Base-by-base conservation (phyloP, 2,329 filamentous ascomycete species). In the Fusarium xyrophilum region DNA sequence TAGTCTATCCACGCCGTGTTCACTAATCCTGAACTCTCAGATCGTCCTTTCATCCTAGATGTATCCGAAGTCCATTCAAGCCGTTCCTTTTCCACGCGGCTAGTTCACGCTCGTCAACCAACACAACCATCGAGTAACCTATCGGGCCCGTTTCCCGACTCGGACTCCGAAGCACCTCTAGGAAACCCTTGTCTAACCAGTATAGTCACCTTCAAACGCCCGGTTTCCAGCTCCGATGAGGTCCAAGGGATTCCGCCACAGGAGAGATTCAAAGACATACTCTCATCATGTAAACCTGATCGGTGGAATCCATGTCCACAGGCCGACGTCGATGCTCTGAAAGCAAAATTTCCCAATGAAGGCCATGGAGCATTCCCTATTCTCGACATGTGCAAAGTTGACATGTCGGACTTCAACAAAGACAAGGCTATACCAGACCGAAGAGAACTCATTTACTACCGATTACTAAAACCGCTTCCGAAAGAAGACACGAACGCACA, bases 1-100 rank as follows among this genome's bases (percentile, higher is more conserved):
- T 7, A 87, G 85, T 83, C 84, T 12, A 84, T 88, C 25, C 83
- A 87, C 69, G 86, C 85, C 12, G 85, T 82, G 70, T 88, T 88
- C 71, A 84, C 84, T 5, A 79, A 82, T 25, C 77, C 79, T 0
- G 86, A 83, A 8, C 73, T 78, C 7, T 60, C 72, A 3, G 82
- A 86, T 63, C 81, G 85, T 4, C 85, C 86, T 4, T 87, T 85
- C 68, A 74, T 88, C 53, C 86, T 86, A 73, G 79, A 81, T 27
- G 82, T 86, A 5, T 78, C 79, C 5, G 75, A 78, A 7, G 67
- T 86, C 5, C 77, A 81, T 27, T 77, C 80, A 5, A 82, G 83
- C 14, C 79, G 82, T 33, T 81, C 80, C 12, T 86, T 87, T 64
- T 78, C 79, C 44, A 86, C 85, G 19, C 75, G 83, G 9, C 76